Evolutionary conservation across 352 stramenopile species (phyloP).

Genomic region (Phytophthora capsici): DNA sequence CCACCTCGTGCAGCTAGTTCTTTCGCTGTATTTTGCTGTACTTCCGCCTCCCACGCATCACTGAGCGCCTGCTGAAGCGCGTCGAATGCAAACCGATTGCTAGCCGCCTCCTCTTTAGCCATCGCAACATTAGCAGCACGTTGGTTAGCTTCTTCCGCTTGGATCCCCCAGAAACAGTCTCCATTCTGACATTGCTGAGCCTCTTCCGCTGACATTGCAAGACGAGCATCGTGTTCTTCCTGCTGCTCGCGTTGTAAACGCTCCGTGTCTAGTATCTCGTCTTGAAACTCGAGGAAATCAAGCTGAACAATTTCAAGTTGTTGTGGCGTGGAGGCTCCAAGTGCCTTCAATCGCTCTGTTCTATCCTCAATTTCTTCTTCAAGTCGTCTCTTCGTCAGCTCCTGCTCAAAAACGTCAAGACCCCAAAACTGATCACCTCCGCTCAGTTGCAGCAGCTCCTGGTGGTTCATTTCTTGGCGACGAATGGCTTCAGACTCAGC

Average conservation of each 20-base stretch:
- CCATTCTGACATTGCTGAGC: constrained; percentile 44
- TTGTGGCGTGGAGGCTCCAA: background rate
- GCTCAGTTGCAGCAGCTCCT: constrained; percentile 58
- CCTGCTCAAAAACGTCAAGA: constrained; percentile 46
- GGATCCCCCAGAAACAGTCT: constrained; percentile 72
- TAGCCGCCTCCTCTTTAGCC: constrained; percentile 43
- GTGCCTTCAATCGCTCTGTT: constrained; percentile 1
- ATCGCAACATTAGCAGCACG: constrained; percentile 38
- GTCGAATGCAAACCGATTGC: constrained; percentile 40
- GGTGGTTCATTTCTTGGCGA: constrained; percentile 57
- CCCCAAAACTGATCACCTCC: constrained; percentile 64
- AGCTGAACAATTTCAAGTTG: constrained; percentile 4
- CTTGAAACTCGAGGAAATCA: constrained; percentile 17
- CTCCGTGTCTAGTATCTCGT: constrained; percentile 27
- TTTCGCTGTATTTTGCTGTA: constrained; percentile 16
- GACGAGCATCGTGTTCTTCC: constrained; percentile 35
- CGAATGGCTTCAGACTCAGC: constrained; percentile 42
- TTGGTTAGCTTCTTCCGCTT: constrained; percentile 58
- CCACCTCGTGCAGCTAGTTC: constrained; percentile 26
- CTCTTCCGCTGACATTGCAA: constrained; percentile 49
- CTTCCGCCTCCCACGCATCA: constrained; percentile 42
- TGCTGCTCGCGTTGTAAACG: constrained; percentile 30
- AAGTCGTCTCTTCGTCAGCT: constrained; percentile 42
- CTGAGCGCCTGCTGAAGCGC: constrained; percentile 38
- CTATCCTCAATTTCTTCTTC: constrained; percentile 55